A percentile compares a stretch with the other conserved stretches of the same genome.
Evolutionary conservation across 345 rosid genomes (phyloP).

Genomic region (Dipteronia dyeriana): DNA sequence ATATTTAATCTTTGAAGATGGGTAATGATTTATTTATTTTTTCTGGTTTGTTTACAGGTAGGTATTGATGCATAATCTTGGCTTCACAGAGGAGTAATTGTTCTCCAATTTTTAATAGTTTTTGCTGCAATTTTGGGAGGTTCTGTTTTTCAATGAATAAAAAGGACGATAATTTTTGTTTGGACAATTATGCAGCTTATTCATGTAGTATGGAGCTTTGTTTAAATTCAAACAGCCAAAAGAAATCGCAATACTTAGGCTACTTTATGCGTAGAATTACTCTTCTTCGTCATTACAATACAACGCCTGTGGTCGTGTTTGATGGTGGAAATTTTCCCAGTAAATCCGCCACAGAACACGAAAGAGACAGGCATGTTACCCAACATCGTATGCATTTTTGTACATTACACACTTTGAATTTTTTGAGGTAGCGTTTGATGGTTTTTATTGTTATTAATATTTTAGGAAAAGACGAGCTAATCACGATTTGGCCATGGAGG

Average conservation of each 20-base stretch:
- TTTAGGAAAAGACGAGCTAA: constrained; percentile 66
- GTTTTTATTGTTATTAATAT: neutral
- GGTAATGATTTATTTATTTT: neutral
- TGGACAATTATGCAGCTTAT: constrained; percentile 51
- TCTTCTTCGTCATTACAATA: constrained; percentile 62
- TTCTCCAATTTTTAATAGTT: neutral
- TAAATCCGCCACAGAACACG: constrained; percentile 71
- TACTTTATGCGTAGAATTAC: constrained; percentile 85
- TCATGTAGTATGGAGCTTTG: constrained; percentile 97
- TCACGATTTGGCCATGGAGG: constrained; percentile 61
- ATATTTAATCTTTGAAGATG: neutral
- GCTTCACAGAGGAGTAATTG: constrained; percentile 89
- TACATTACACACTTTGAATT: neutral
- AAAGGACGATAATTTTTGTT: neutral
- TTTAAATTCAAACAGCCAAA: constrained; percentile 58
- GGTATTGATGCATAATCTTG: constrained; percentile 96
- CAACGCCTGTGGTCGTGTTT: constrained; percentile 78
- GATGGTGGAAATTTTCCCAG: constrained; percentile 85
- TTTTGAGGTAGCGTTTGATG: neutral
- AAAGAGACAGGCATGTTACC: constrained; percentile 51
- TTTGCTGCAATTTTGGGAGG: neutral
- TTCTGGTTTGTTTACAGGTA: constrained; percentile 48
- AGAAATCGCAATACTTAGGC: constrained; percentile 59
- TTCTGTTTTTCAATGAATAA: neutral
- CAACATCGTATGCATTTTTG: neutral